Evolutionary conservation across 805 yeast genomes (phyloP), one percentile per base, ranked within the genome.

Genomic region (Zygotorulaspora chibaensis): DNA sequence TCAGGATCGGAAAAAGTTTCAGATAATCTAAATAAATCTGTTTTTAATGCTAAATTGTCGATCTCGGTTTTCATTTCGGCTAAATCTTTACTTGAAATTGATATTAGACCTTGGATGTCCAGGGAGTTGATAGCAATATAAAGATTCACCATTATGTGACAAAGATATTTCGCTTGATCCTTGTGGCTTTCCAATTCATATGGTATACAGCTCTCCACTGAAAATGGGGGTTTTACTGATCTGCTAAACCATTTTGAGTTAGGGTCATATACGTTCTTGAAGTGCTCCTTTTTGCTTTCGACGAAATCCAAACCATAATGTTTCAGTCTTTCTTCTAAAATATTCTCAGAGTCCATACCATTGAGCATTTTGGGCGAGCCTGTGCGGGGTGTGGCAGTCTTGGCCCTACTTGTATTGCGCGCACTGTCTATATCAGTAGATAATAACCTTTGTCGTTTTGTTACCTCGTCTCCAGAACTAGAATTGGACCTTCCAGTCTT

Each of bases 91-190:
- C 86, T 80, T 9, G 85, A 77, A 10, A 86, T 77, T 2, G 79
- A 74, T 17, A 87, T 69, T 7, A 76, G 69, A 2, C 96, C 91
- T 56, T 80, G 83, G 12, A 88, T 69, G 61, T 88, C 96, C 50
- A 83, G 69, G 2, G 93, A 77, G 46, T 78, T 74, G 38, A 87
- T 75, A 8, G 96, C 88, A 45, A 87, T 79, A 62, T 86, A 86
- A 15, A 93, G 64, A 63, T 87, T 88, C 2, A 84, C 76, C 27
- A 90, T 74, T n/a, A 91, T 84, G 58, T 84, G 93, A 36, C 86
- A 75, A 33, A 91, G 69, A 55, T 88, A 89, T 43, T 73, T 75
- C 13, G 87, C 84, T 47, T 81, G 84, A 46, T 85, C 95, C 28
- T 68, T 67, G 12, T 80, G 80, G 1, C 79, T 56, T 62, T 88